Evolutionary conservation across 1,139 yeast species (phyloP), one percentile per base, ranked within the genome.

Genomic region (Nakaseomyces uthaithaninus): DNA sequence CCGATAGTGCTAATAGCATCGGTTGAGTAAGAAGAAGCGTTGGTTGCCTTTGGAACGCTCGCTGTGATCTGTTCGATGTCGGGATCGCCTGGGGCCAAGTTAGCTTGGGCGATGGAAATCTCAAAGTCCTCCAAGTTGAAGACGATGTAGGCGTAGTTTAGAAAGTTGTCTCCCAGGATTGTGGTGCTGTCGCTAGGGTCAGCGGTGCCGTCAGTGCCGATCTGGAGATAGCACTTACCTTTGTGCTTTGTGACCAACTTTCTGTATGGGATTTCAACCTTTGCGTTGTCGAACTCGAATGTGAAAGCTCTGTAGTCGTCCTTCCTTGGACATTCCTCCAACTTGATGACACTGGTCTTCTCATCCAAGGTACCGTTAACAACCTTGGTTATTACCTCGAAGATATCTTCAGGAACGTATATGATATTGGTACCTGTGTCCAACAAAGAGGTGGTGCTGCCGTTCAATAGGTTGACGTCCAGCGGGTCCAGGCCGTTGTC

Each of bases 121-220:
- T 77, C 76, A 38, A 65, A 60, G 47, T 72, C 74, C 23, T 81
- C 87, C 47, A 84, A 64, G 60, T 87, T 93, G 52, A 74, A 85
- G 33, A 85, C 94, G 41, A 79, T 74, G 56, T 86, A 86, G 6
- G 84, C 87, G 39, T 74, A 68, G 45, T 85, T 71, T 52, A 87
- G 64, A 62, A 85, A 77, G 23, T 79, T 72, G 59, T 84, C 94
- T 35, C 95, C 95, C 11, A 85, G 57, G 12, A 75, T 65, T 38
- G 62, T 55, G 1, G 53, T 42, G 24, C 53, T 56, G 19, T 52
- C 60, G 15, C 59, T 59, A 10, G 23, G 26, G 10, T 22, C 25
- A 8, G 8, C 25, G 17, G 61, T 54, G n/a, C n/a, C n/a, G n/a
- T n/a, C n/a, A n/a, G 56, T 48, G 19, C 59, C 46, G 10, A 69